These are phyloP conservation scores for Candida smagusa DNA, from an alignment of 1,139 yeast species.

Conservation along the genomic window DNA sequence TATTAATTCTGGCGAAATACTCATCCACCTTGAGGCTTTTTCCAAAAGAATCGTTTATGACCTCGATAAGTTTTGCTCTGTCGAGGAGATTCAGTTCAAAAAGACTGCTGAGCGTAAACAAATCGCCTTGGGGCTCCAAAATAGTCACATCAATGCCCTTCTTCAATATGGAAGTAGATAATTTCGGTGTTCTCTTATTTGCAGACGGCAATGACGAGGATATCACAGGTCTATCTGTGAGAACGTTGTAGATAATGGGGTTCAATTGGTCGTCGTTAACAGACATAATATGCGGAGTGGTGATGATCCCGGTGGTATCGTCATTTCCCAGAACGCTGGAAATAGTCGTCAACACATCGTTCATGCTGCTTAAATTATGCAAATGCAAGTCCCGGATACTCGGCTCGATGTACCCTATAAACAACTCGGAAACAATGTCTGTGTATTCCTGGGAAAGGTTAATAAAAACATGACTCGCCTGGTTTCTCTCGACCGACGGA, in stretches of 20 bases:
- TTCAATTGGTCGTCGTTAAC: slow-evolving; percentile 50
- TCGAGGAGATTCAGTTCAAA: slow-evolving; percentile 51
- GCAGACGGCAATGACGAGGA: slow-evolving; percentile 87
- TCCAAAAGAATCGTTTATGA: slow-evolving; percentile 81
- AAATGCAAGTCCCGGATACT: slow-evolving; percentile 48
- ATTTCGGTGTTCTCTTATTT: slow-evolving; percentile 58
- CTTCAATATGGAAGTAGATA: slow-evolving; percentile 76
- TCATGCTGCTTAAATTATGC: slow-evolving; percentile 53
- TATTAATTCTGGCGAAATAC: slow-evolving; percentile 63
- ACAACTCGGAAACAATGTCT: slow-evolving; percentile 60
- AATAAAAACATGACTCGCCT: slow-evolving; percentile 83
- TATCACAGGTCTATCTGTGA: slow-evolving; percentile 89
- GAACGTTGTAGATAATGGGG: slow-evolving; percentile 82
- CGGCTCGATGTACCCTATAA: slow-evolving; percentile 49
- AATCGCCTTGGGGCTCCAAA: slow-evolving; percentile 28
- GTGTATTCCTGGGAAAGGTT: slow-evolving; percentile 81
- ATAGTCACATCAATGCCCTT: slow-evolving; percentile 69
- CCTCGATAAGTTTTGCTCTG: slow-evolving; percentile 48
- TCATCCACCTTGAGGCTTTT: slow-evolving; percentile 59
- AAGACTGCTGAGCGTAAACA: slow-evolving; percentile 40
- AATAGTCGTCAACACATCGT: slow-evolving; percentile 33
- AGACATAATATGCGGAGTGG: slow-evolving; percentile 44
- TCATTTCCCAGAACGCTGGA: slow-evolving; percentile 32
- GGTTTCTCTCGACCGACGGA: slow-evolving; percentile 78
- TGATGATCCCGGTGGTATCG: slow-evolving; percentile 44